Base-by-base conservation (phyloP, 305 asterid species). In the Plantago lanceolata region DNA sequence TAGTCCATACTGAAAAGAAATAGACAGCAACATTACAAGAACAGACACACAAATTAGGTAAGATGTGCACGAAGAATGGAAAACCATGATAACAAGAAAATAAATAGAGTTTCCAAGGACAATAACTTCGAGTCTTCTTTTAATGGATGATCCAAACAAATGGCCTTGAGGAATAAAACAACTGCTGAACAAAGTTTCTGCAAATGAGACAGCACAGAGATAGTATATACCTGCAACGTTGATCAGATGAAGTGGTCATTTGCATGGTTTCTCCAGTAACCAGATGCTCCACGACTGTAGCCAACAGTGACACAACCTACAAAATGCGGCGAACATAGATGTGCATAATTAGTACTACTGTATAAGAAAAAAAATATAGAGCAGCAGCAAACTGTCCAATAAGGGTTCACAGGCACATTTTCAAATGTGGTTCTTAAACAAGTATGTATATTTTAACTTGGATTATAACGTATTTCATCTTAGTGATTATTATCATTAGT, bases 181-280 rank as follows among this genome's bases (percentile, higher is more conserved):
- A 33, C 40, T 33, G 40, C 40, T 33, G 40, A 33, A 33, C 40
- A 33, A 33, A 33, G 40, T 8, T 33, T 33, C 9, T 6, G 67
- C 31, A 8, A 19, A 59, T 8, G 48, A 63, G 49, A 13, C 19
- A 66, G 47, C 61, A 67, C 2, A 18, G 43, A 7, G 73, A 66
- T 29, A 5, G 54, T 74, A 55, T 75, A 89, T 79, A 93, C 98
- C 95, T 87, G 81, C 87, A 84, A 71, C 97, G 91, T 78, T 89
- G 85, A 55, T 87, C 96, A 68, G 91, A 76, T 61, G 92, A 63
- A 33, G 89, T 82, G 1, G 97, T 76, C 97, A 93, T 87, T 76
- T 89, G 98, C 98, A 93, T 93, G 48, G 96, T 93, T 81, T 93
- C 98, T 6, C 98, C 98, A 14, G 98, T 87, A 65, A 93, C 98